Base-by-base conservation (phyloP, 805 yeast genomes). In the Wickerhamomyces queroliae region DNA sequence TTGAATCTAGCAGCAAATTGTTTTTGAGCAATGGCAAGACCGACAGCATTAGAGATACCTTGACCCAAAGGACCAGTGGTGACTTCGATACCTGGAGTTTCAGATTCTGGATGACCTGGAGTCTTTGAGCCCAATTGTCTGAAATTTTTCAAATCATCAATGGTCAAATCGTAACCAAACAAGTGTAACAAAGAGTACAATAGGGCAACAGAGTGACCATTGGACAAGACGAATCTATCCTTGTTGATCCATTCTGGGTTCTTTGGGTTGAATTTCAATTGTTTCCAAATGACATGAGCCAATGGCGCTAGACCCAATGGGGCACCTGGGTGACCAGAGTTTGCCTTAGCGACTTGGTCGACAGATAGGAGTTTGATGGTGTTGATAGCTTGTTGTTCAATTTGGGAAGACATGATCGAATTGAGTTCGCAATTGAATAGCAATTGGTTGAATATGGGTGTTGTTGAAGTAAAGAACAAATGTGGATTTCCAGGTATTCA, bases 1-100 rank as follows among this genome's bases (percentile, higher is more conserved):
- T 90, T 89, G 78, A 81, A 91, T 51, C 83, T 81, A 50, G 96
- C 96, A 54, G 95, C 96, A 45, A 86, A 69, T 67, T 88, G 90
- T 52, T 81, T 79, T 70, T 88, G 95, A 45, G 96, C 99, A 58
- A 91, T 77, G 42, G 99, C 98, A 52, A 91, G 63, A 72, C 99
- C 99, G 56, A 91, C 95, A 40, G 97, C 97, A 64, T 88, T 90
- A 56, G 83, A 74, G 56, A 91, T 77, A 82, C 99, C 99, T 72
- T 91, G 99, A 64, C 99, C 99, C 58, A 91, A 78, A 42, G 99
- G 98, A 66, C 99, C 99, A 46, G 98, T 91, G 64, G 98, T 89
- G 58, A 90, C 95, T 65, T 91, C 99, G 44, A 89, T 79, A 63
- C 98, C 98, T 38, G 93, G 89, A 45, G 84, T 75, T 59, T 85